Conservation (phyloP, 495 filamentous ascomycete species). For the Cercophora sp. region DNA sequence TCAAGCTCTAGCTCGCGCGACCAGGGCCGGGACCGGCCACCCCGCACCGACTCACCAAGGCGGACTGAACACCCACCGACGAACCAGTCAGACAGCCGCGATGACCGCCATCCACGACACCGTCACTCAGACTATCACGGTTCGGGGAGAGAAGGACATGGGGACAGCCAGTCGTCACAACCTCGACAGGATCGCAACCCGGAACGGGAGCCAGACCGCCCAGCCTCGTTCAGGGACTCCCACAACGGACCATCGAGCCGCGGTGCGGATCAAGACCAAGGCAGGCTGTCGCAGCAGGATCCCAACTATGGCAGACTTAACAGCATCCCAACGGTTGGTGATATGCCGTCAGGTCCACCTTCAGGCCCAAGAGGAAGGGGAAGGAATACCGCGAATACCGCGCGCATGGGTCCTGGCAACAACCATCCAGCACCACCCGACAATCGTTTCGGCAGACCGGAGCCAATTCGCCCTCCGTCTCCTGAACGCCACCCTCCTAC, state of each 20-base stretch:
- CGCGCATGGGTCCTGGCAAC: conserved; percentile 28
- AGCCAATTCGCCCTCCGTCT: conserved; percentile 36
- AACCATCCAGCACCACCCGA: conserved; percentile 33
- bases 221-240: background rate
- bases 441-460: conserved; percentile 29
- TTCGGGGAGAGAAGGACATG: conserved; percentile 34
- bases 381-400: conserved; percentile 33
- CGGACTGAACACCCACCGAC: conserved; percentile 35
- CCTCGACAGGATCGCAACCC: conserved; percentile 31
- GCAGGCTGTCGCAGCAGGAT: conserved; percentile 55
- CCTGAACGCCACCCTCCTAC: conserved; percentile 48
- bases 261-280: conserved; percentile 53
- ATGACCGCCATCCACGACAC: conserved; percentile 42
- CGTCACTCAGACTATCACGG: conserved; percentile 39
- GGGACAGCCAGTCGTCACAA: conserved; percentile 20
- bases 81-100: conserved; percentile 38
- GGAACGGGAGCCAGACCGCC: conserved; percentile 31
- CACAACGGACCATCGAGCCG: conserved; percentile 28
- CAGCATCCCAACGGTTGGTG: conserved; percentile 45
- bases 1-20: conserved; percentile 33
- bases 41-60: conserved; percentile 51
- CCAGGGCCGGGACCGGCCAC: conserved; percentile 31
- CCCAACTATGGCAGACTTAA: conserved; percentile 59
- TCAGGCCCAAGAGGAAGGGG: conserved; percentile 64
- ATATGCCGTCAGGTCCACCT: conserved; percentile 49